Evolutionary conservation across 2,329 filamentous ascomycete species (phyloP), one percentile per base, ranked within the genome.

Genomic region (Zasmidium cellare): DNA sequence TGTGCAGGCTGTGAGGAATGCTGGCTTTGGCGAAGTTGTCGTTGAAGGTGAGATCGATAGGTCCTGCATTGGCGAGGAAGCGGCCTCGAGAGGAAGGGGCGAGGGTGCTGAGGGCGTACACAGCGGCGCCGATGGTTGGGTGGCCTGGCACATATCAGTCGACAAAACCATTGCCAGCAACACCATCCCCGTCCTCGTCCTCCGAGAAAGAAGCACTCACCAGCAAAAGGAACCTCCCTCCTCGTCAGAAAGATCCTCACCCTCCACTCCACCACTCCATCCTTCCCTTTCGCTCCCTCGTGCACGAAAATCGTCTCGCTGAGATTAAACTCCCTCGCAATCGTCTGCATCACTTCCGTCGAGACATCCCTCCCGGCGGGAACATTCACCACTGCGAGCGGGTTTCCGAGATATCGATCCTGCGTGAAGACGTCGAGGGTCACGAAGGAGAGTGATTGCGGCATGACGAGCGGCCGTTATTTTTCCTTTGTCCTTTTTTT

Each of bases 1-100:
- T 67, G 65, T 84, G 87, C 61, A 87, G 79, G 60, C 88, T 78
- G 69, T 90, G 87, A 31, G 89, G 88, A 61, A 92, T 87, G 3
- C 73, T 74, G 16, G 87, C 87, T 52, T 79, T 81, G 3, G 87
- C 83, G n/a, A 78, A 69, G 38, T 70, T 70, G 20, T 72, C 74
- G 9, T 66, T 68, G 53, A 78, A 69, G 9, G 68, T 65, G 16
- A 72, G 47, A 12, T 69, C 67, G 9, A 83, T 79, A 1, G 69
- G 67, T 1, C 81, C 80, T 59, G 72, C 78, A 70, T 74, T 81
- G 60, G 74, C 74, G 3, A 75, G 66, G 56, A 80, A 74, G 7
- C 61, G 67, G 9, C 73, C 78, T 19, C 72, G 68, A 16, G 59
- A 54, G 38, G 66, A 60, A 22, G 58, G 56, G 16, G 71, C 67